These are phyloP conservation scores for Anaeramoeba flamelloides DNA, from an alignment of 78 protist species.

Conservation along the genomic window DNA sequence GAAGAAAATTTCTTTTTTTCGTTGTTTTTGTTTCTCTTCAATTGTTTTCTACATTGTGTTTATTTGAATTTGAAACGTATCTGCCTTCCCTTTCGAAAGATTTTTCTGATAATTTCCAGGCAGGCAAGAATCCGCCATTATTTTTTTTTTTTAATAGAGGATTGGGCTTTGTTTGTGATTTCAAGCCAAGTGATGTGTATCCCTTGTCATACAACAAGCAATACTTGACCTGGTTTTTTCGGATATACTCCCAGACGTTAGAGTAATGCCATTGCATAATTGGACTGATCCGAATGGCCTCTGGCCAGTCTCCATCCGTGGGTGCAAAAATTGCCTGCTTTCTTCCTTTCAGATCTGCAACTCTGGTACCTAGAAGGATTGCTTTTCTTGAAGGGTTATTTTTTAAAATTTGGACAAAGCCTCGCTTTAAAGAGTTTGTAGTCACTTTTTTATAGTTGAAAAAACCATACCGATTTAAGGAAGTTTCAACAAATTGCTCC, in stretches of 20 bases:
- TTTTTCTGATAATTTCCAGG: neutral
- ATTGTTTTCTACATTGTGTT: too few species aligned
- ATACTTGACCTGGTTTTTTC: neutral
- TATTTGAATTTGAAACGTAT: too few species aligned
- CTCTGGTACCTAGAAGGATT: neutral
- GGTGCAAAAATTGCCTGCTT: neutral
- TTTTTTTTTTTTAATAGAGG: neutral
- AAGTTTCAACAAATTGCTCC: neutral
- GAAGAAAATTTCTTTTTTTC: too few species aligned
- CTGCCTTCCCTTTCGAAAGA: neutral
- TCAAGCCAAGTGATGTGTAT: neutral
- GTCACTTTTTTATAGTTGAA: neutral
- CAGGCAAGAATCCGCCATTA: neutral
- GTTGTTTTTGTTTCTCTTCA: too few species aligned
- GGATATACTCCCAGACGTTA: neutral
- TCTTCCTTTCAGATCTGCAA: neutral
- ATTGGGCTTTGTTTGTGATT: neutral
- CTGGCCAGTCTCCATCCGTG: neutral
- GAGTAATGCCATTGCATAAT: neutral
- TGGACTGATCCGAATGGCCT: neutral
- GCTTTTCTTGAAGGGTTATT: neutral
- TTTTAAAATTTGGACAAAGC: neutral
- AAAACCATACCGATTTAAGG: neutral
- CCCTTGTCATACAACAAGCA: neutral
- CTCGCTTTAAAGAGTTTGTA: neutral